Evolutionary conservation across 257 asterid genomes (phyloP).

Genomic region (Cinchona pubescens): DNA sequence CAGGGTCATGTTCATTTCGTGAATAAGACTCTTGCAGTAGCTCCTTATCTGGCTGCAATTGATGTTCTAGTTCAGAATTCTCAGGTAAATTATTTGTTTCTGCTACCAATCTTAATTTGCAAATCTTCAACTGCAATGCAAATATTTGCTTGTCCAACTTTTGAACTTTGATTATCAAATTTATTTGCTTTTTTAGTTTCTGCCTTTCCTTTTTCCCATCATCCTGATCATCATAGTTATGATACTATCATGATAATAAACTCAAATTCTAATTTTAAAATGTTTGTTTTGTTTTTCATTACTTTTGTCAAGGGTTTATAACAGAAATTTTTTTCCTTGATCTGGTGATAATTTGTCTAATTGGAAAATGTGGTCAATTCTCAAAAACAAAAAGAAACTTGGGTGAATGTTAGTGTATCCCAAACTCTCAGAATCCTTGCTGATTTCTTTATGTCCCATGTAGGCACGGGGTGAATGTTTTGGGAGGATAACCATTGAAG

Average conservation of each 20-base stretch:
- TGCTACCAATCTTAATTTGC: neutral
- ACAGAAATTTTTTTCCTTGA: too few relatives aligned
- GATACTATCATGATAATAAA: too few relatives aligned
- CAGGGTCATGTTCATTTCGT: constrained; percentile 71
- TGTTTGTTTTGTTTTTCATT: too few relatives aligned
- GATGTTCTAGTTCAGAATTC: constrained; percentile 97
- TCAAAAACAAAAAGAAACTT: too few relatives aligned
- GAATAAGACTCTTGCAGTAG: constrained; percentile 87
- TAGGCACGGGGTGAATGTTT: constrained; percentile 98
- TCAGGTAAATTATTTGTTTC: constrained; percentile 50
- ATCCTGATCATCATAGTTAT: neutral
- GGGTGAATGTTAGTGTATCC: neutral
- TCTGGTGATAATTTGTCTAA: neutral
- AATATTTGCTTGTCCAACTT: neutral
- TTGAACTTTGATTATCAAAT: too few relatives aligned
- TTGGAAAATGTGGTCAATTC: neutral
- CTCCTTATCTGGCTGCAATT: constrained; percentile 94
- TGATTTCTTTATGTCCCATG: constrained; percentile 9
- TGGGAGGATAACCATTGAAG: constrained; percentile 99
- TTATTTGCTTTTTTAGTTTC: too few relatives aligned
- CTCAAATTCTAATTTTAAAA: too few relatives aligned
- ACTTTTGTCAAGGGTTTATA: too few relatives aligned
- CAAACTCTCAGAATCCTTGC: neutral
- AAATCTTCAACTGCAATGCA: neutral
- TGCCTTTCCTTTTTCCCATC: neutral